phyloP scores from a whole-genome alignment of 441 rosid species.

The Brassica balearica region DNA sequence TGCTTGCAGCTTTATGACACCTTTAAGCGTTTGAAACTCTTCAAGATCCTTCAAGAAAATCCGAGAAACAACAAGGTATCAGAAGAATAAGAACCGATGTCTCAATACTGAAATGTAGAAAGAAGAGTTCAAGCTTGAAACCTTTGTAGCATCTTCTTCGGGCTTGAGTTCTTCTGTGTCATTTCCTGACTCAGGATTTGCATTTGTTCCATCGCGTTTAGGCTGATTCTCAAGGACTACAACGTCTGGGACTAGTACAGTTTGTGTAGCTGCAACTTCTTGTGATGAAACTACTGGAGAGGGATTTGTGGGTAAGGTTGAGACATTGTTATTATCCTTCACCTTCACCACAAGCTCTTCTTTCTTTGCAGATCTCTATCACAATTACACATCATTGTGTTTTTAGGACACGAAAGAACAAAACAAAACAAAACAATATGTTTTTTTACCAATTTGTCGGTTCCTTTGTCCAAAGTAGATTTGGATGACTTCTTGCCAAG shows the following conservation, averaged over 20 bases:
- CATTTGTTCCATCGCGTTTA: too few relatives aligned
- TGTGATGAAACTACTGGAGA: slow-evolving; percentile 42
- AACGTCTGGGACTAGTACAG: slow-evolving; percentile 42
- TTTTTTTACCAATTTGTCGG: slow-evolving; percentile 48
- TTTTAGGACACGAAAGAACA: background rate
- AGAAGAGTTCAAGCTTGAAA: slow-evolving; percentile 58
- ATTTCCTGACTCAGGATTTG: slow-evolving; percentile 43
- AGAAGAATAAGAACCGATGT: background rate
- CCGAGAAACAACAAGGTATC: slow-evolving; percentile 11
- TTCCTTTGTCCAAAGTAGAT: slow-evolving; percentile 65
- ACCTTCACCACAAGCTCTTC: slow-evolving; percentile 51
- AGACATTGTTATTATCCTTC: slow-evolving; percentile 51
- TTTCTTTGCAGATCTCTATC: slow-evolving; percentile 54
- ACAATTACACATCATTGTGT: slow-evolving; percentile 11
- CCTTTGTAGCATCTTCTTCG: slow-evolving; percentile 66
- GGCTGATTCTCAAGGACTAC: slow-evolving; percentile 40
- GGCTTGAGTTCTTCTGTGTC: slow-evolving; percentile 55
- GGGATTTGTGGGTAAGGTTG: slow-evolving; percentile 43
- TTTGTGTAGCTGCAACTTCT: slow-evolving; percentile 40
- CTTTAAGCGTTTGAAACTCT: slow-evolving; percentile 62
- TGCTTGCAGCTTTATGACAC: slow-evolving; percentile 65
- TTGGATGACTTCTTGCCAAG: slow-evolving; percentile 80
- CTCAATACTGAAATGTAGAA: slow-evolving; percentile 11
- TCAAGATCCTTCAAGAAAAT: slow-evolving; percentile 38
- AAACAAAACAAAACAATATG: background rate